phyloP scores from a whole-genome alignment of 2,329 filamentous ascomycete genomes.

The Paraphoma sp. region DNA sequence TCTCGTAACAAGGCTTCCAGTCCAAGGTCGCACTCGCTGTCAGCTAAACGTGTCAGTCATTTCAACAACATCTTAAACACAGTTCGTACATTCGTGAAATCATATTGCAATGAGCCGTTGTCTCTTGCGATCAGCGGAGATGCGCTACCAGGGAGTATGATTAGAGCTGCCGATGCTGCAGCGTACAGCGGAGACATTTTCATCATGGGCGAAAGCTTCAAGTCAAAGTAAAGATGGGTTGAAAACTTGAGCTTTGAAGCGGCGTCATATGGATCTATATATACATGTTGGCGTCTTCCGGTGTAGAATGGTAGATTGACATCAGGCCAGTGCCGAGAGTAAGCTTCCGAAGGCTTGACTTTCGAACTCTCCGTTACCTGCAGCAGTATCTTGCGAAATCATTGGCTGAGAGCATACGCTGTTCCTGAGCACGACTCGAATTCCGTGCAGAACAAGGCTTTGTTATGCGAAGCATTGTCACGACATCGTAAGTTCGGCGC shows the following conservation, averaged over 20 bases:
- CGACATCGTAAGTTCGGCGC: not conserved
- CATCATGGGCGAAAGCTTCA: not conserved
- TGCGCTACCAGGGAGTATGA: not conserved
- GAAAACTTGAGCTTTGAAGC: not conserved
- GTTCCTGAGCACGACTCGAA: not conserved
- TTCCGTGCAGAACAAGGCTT: not conserved
- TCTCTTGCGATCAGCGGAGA: not conserved
- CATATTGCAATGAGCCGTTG: not conserved
- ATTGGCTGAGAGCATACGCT: not conserved
- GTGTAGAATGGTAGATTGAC: not conserved
- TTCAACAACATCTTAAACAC: not conserved
- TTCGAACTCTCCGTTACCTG: not conserved
- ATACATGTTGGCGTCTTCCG: not conserved
- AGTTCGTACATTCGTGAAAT: not conserved
- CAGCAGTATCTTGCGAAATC: not conserved
- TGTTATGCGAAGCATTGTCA: not conserved
- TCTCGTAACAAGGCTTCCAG: constrained; percentile 1
- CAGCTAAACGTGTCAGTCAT: not conserved
- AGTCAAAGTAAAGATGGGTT: not conserved
- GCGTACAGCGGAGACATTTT: not conserved
- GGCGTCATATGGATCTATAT: not conserved
- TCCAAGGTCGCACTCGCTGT: not conserved
- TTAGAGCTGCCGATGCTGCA: not conserved
- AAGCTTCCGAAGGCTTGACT: not conserved
- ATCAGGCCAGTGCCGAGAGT: not conserved